A percentile compares a stretch with the other conserved stretches of the same genome.
phyloP scores from a whole-genome alignment of 345 rosid species.

The Corchorus olitorius region DNA sequence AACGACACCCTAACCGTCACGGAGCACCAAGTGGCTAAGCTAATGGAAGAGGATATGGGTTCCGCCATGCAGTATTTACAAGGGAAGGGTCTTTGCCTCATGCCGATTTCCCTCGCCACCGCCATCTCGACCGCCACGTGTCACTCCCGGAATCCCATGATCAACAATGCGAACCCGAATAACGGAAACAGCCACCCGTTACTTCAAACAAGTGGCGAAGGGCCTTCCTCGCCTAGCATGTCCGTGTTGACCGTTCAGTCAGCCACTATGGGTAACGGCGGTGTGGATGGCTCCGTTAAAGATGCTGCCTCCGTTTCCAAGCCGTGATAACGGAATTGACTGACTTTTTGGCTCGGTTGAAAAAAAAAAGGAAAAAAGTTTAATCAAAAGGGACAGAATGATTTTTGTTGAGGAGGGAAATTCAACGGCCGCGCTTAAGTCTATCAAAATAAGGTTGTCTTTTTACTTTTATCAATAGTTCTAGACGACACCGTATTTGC shows the following conservation, averaged over 20 bases:
- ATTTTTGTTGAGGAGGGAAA: too few species aligned
- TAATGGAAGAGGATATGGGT: slow-evolving; percentile 99
- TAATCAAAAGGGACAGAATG: neutral
- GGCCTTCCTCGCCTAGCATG: slow-evolving; percentile 72
- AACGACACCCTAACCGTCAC: slow-evolving; percentile 66
- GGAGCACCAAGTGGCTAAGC: slow-evolving; percentile 89
- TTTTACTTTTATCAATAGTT: neutral
- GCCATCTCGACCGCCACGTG: slow-evolving; percentile 81
- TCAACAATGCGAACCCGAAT: neutral
- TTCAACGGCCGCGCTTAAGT: neutral
- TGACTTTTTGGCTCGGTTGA: neutral
- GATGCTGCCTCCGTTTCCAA: slow-evolving; percentile 72
- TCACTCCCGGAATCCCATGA: slow-evolving; percentile 47
- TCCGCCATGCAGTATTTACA: slow-evolving; percentile 98
- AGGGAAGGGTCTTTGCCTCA: slow-evolving; percentile 93
- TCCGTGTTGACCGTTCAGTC: slow-evolving; percentile 82
- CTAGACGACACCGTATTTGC: neutral
- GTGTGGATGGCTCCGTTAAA: slow-evolving; percentile 46
- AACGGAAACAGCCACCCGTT: slow-evolving; percentile 16
- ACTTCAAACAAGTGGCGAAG: slow-evolving; percentile 46
- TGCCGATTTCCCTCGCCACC: slow-evolving; percentile 95
- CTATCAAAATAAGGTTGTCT: slow-evolving; percentile 4
- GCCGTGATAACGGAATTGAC: slow-evolving; percentile 48
- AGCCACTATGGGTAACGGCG: slow-evolving; percentile 48
- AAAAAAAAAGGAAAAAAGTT: neutral